A percentile compares a stretch with the other conserved stretches of the same genome.
Evolutionary conservation across 495 filamentous ascomycete species (phyloP).

Genomic region (Lepidopterella palustris): DNA sequence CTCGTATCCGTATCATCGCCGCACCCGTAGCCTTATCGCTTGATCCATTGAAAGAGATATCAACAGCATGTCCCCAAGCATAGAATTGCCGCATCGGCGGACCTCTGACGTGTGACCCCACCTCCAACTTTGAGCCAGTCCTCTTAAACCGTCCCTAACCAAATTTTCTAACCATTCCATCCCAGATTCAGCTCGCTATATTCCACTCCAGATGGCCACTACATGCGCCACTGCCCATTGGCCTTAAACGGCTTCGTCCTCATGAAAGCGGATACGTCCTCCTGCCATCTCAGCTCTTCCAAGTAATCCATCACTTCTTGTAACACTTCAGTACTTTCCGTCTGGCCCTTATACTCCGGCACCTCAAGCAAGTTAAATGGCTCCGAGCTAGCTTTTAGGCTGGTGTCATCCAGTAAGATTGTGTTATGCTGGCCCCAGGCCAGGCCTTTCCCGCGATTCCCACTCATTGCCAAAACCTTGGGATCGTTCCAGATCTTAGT

Average conservation of each 20-base stretch:
- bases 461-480: constrained; percentile 48
- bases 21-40: too few relatives aligned
- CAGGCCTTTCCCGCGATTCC: constrained; percentile 24
- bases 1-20: too few relatives aligned
- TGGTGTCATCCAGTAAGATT: constrained; percentile 78
- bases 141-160: too few relatives aligned
- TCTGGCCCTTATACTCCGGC: constrained; percentile 57
- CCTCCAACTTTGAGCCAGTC: too few relatives aligned
- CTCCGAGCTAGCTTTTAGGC: constrained; percentile 70
- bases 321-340: constrained; percentile 33
- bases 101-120: too few relatives aligned
- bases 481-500: constrained; percentile 59
- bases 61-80: too few relatives aligned
- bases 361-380: constrained; percentile 78
- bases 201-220: constrained; percentile 10
- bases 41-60: too few relatives aligned
- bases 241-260: constrained; percentile 26
- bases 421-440: constrained; percentile 81
- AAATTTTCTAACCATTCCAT: too few relatives aligned
- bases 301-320: constrained; percentile 38
- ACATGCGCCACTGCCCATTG: constrained; percentile 21
- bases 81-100: too few relatives aligned
- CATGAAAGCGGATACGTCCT: constrained; percentile 40
- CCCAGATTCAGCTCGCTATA: not conserved
- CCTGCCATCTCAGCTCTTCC: constrained; percentile 35